phyloP scores from a whole-genome alignment of 116 monocot species.

The Iris pallida region DNA sequence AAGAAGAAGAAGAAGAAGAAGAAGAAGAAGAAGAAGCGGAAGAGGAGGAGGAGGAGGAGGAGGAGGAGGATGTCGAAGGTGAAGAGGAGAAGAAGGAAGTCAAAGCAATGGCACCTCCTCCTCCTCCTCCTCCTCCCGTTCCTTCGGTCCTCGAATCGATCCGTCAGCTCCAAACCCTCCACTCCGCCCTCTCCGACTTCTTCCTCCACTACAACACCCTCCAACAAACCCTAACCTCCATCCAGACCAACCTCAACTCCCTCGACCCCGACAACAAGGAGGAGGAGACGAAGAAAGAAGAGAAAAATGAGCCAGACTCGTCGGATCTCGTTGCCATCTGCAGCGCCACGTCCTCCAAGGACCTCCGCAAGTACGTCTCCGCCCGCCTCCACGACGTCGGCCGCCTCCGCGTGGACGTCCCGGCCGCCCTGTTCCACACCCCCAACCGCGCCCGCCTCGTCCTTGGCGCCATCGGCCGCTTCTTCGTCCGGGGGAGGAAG shows the following conservation, averaged over 20 bases:
- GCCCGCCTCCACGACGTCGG: neutral
- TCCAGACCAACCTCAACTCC: neutral
- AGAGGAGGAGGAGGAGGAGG: neutral
- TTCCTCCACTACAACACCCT: slow-evolving; percentile 3
- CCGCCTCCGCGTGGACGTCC: slow-evolving; percentile 17
- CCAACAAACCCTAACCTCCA: neutral
- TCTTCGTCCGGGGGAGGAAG: slow-evolving; percentile 23
- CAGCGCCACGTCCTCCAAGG: neutral
- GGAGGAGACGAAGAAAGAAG: no score
- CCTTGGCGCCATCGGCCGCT: slow-evolving; percentile 21
- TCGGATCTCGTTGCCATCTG: slow-evolving; percentile 18
- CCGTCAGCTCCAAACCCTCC: neutral
- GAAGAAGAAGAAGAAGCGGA: slow-evolving; percentile 1
- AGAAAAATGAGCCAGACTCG: neutral
- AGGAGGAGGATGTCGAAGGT: neutral
- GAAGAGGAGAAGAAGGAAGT: neutral
- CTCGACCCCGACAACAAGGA: neutral
- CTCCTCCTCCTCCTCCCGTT: neutral
- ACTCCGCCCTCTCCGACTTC: slow-evolving; percentile 9
- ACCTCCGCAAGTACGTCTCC: slow-evolving; percentile 17
- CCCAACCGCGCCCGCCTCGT: slow-evolving; percentile 16
- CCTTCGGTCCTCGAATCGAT: neutral
- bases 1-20: neutral
- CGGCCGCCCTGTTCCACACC: slow-evolving; percentile 5
- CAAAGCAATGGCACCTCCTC: neutral